A percentile compares a stretch with the other conserved stretches of the same genome.
These are phyloP conservation scores for Chamaenerion angustifolium DNA, from an alignment of 345 rosid genomes.

Conservation along the genomic window DNA sequence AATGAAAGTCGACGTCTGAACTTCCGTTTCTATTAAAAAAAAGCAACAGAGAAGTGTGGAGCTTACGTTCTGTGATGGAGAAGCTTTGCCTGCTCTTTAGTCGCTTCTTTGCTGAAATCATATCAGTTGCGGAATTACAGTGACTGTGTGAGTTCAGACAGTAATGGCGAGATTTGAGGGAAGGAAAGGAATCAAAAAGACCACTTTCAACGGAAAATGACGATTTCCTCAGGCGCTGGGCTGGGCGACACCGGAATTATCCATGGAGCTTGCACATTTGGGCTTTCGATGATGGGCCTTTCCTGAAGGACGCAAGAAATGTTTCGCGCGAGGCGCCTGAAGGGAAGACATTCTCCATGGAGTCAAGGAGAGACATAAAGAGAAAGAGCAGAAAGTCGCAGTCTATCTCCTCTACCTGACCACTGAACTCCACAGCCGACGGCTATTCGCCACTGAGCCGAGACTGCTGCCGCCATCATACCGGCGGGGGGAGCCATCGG, in stretches of 20 bases:
- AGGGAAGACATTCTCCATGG: no score
- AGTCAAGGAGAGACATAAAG: no score
- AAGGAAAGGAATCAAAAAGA: neutral
- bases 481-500: conserved; percentile 4
- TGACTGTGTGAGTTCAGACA: neutral
- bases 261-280: neutral
- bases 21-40: neutral
- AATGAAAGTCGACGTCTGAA: neutral
- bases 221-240: no score
- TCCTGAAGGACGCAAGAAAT: neutral
- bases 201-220: conserved; percentile 4
- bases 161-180: conserved; percentile 1
- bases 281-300: neutral
- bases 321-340: no score
- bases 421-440: neutral
- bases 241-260: no score
- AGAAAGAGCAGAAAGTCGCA: neutral
- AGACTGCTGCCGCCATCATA: conserved; percentile 5
- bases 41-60: neutral
- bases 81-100: neutral
- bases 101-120: no score
- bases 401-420: neutral
- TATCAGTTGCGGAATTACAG: neutral
- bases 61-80: neutral
- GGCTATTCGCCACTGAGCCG: neutral